phyloP scores from a whole-genome alignment of 2,329 filamentous ascomycete species.

The Verruconis gallopava region DNA sequence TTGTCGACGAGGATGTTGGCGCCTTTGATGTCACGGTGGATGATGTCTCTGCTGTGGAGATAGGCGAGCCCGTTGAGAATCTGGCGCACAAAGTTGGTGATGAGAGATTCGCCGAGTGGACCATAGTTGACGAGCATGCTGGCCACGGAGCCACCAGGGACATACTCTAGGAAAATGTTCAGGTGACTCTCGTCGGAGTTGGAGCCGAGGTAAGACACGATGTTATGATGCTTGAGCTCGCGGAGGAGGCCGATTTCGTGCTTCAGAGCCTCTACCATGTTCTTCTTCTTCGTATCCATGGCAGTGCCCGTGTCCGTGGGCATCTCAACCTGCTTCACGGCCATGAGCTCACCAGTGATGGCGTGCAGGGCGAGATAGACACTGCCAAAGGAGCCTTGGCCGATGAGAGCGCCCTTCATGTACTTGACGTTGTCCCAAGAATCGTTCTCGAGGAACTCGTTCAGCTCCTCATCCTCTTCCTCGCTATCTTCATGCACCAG shows the following conservation, averaged over 20 bases:
- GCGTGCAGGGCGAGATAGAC: constrained; percentile 93
- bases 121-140: constrained; percentile 99
- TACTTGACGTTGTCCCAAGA: constrained; percentile 96
- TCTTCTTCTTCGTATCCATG: constrained; percentile 84
- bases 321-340: constrained; percentile 94
- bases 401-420: constrained; percentile 98
- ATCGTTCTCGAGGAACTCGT: constrained; percentile 80
- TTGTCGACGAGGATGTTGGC: constrained; percentile 98
- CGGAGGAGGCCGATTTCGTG: constrained; percentile 89
- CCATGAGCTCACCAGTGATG: constrained; percentile 91
- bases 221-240: constrained; percentile 89
- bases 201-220: constrained; percentile 94
- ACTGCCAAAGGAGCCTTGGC: constrained; percentile 90
- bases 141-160: constrained; percentile 91
- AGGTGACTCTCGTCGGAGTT: constrained; percentile 82
- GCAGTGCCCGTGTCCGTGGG: constrained; percentile 65
- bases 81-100: constrained; percentile 92
- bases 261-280: constrained; percentile 95
- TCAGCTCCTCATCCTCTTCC: constrained; percentile 77
- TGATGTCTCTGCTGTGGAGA: constrained; percentile 87
- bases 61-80: constrained; percentile 89
- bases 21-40: constrained; percentile 97
- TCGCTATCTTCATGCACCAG: constrained; percentile 84
- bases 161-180: constrained; percentile 99
- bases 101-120: constrained; percentile 80